phyloP scores from a whole-genome alignment of 495 filamentous ascomycete genomes.

The Gamarada debralockiae region DNA sequence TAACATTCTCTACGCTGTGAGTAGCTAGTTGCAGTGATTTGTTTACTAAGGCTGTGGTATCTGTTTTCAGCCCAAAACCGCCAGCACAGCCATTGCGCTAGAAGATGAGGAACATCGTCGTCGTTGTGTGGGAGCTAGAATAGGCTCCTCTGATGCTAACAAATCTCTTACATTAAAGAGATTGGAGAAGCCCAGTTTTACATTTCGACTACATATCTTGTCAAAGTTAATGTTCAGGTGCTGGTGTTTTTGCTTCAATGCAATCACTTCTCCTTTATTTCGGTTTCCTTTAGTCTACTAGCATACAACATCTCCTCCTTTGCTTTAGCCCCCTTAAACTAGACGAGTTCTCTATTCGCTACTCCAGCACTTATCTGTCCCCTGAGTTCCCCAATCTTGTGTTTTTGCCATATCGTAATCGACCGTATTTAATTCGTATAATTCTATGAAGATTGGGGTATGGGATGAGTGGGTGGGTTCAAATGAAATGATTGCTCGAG shows the following conservation, averaged over 20 bases:
- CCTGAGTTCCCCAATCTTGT: background rate
- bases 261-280: background rate
- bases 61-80: background rate
- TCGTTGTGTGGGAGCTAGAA: background rate
- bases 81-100: background rate
- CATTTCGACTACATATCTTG: background rate
- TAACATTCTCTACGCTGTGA: background rate
- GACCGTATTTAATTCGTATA: background rate
- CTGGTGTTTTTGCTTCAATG: background rate
- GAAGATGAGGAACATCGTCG: background rate
- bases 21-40: background rate
- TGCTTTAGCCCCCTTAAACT: background rate
- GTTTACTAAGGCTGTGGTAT: background rate
- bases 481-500: background rate
- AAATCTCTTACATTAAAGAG: background rate
- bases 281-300: background rate
- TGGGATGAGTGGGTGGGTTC: background rate
- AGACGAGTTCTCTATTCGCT: background rate
- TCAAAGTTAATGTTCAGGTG: background rate
- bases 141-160: background rate
- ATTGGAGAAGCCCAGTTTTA: background rate
- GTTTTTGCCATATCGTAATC: background rate
- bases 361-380: background rate
- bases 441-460: background rate
- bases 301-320: background rate